Conservation (phyloP, 2,329 filamentous ascomycete genomes). For the Thielaviopsis ethacetica region DNA sequence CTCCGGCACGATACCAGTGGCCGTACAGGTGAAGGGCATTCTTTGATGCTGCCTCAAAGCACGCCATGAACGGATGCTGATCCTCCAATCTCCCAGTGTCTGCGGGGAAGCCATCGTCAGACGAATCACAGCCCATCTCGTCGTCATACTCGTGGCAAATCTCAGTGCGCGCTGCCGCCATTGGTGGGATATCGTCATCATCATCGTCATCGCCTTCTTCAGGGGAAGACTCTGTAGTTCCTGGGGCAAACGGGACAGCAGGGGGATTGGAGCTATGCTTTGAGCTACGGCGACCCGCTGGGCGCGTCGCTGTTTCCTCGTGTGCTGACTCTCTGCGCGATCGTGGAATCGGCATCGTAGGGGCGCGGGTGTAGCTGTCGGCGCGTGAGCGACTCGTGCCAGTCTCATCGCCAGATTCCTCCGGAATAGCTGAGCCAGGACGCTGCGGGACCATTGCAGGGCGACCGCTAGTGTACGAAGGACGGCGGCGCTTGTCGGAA, state of each 20-base stretch:
- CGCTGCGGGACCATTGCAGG: slow-evolving; percentile 2
- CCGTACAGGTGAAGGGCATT: background rate
- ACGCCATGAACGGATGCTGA: background rate
- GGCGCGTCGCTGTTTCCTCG: background rate
- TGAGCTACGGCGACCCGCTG: too few relatives aligned
- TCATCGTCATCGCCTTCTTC: background rate
- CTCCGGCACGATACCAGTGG: background rate
- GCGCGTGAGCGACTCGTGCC: background rate
- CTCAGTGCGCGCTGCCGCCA: background rate
- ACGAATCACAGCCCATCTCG: background rate
- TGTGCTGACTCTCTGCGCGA: background rate
- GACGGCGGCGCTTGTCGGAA: slow-evolving; percentile 4
- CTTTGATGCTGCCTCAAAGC: background rate
- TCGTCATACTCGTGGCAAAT: background rate
- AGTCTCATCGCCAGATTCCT: slow-evolving; percentile 1
- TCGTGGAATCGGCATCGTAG: background rate
- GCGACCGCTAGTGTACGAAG: slow-evolving; percentile 1
- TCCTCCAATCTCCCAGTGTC: background rate
- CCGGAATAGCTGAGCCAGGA: slow-evolving; percentile 2
- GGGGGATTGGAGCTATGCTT: background rate
- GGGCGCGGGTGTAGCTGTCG: background rate
- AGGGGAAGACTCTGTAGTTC: background rate
- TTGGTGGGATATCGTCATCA: background rate
- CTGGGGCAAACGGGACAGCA: background rate
- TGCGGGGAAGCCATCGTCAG: background rate